These are phyloP conservation scores for Sugiyamaella boreocaroliniensis DNA, from an alignment of 805 yeast species.

Conservation along the genomic window DNA sequence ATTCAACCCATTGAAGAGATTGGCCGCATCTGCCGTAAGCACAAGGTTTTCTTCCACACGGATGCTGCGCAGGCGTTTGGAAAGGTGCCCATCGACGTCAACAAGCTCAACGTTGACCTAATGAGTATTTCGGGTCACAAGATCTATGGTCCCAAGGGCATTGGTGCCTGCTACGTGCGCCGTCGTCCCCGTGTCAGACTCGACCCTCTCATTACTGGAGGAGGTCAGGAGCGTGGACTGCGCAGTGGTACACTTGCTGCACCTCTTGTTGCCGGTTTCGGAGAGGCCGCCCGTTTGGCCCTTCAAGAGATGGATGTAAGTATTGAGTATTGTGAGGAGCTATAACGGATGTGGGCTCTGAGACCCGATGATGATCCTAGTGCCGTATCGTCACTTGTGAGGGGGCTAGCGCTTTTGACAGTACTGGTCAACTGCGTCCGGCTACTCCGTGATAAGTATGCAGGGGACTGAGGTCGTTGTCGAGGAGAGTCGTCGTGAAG, in stretches of 20 bases:
- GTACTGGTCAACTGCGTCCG: too few relatives aligned
- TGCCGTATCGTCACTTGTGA: neutral
- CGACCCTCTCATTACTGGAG: slow-evolving; percentile 92
- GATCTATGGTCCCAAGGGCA: slow-evolving; percentile 96
- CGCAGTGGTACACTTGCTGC: slow-evolving; percentile 97
- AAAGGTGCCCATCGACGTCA: slow-evolving; percentile 86
- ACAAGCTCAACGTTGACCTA: slow-evolving; percentile 85
- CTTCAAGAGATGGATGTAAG: slow-evolving; percentile 50
- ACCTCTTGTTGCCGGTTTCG: slow-evolving; percentile 92
- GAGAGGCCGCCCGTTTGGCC: slow-evolving; percentile 92
- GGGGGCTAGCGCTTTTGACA: neutral
- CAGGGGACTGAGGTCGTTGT: slow-evolving; percentile 5
- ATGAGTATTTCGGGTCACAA: slow-evolving; percentile 94
- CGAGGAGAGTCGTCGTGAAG: too few relatives aligned
- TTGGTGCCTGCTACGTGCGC: slow-evolving; percentile 91
- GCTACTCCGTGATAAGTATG: neutral
- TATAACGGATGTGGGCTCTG: neutral
- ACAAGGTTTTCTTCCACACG: slow-evolving; percentile 93
- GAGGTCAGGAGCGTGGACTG: slow-evolving; percentile 98
- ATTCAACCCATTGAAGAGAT: slow-evolving; percentile 93
- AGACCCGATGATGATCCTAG: neutral
- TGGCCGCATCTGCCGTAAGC: slow-evolving; percentile 75
- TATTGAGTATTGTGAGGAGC: neutral
- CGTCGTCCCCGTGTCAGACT: slow-evolving; percentile 97
- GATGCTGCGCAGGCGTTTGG: slow-evolving; percentile 98